phyloP scores from a whole-genome alignment of 768 basidiomycete species.

The Gymnopilus junonius region DNA sequence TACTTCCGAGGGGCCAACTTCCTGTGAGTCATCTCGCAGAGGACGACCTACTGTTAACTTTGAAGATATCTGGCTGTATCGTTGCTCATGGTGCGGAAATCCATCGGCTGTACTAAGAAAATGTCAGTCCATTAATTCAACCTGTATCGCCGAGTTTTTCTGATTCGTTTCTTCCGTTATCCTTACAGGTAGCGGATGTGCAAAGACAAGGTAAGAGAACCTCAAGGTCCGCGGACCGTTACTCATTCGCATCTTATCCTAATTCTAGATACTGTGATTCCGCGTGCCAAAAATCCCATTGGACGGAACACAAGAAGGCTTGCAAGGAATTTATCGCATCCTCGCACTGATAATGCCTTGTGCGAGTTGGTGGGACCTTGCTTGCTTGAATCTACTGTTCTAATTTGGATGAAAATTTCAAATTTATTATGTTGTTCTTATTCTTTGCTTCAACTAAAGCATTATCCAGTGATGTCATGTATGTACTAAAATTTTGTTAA shows the following conservation, averaged over 20 bases:
- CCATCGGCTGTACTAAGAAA: constrained; percentile 43
- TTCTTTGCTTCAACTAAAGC: background rate
- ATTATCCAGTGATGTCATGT: background rate
- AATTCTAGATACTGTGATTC: constrained; percentile 25
- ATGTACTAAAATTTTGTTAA: background rate
- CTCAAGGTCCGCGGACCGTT: background rate
- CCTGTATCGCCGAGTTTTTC: background rate
- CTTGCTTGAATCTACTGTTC: no score
- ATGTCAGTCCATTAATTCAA: constrained; percentile 16
- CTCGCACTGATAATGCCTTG: background rate
- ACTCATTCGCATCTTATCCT: background rate
- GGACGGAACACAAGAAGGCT: constrained; percentile 26
- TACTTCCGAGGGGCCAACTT: constrained; percentile 24
- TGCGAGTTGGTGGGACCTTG: no score
- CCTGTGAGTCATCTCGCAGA: constrained; percentile 26
- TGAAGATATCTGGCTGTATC: constrained; percentile 56
- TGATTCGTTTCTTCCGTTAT: background rate
- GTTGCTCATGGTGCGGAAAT: constrained; percentile 69
- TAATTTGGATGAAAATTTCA: background rate
- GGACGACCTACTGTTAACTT: constrained; percentile 49
- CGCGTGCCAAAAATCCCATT: constrained; percentile 30
- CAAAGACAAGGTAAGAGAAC: constrained; percentile 22
- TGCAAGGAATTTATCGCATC: constrained; percentile 14
- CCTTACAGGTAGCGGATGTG: constrained; percentile 27
- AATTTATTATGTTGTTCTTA: no score